Evolutionary conservation across 805 yeast genomes (phyloP).

Genomic region (Myxozyma udenii): DNA sequence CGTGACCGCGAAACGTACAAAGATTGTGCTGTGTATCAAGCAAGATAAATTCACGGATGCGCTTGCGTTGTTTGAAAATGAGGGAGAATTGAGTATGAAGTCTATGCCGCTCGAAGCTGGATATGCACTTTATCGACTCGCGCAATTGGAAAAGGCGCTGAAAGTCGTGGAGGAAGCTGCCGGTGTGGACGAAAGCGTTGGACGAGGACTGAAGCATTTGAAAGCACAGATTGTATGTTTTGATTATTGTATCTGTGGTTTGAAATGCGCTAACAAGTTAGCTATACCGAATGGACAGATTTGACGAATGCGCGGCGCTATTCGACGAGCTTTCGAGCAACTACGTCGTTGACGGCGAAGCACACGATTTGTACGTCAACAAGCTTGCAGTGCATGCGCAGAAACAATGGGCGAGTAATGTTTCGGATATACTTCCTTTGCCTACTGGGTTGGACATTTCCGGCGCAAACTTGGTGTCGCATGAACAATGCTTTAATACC

Average conservation of each 20-base stretch:
- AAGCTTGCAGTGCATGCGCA: slow-evolving; percentile 63
- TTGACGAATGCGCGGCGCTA: slow-evolving; percentile 44
- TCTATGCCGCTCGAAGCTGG: slow-evolving; percentile 46
- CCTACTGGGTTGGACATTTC: background rate
- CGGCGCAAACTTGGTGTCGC: slow-evolving; percentile 37
- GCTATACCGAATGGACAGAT: slow-evolving; percentile 49
- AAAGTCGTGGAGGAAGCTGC: slow-evolving; percentile 29
- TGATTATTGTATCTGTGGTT: background rate
- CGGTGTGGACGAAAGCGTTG: slow-evolving; percentile 17
- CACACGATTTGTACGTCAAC: slow-evolving; percentile 56
- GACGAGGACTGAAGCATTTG: slow-evolving; percentile 48
- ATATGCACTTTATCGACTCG: slow-evolving; percentile 59
- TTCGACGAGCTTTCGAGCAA: slow-evolving; percentile 43
- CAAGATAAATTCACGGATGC: slow-evolving; percentile 56
- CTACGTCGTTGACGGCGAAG: slow-evolving; percentile 41
- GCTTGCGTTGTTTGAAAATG: slow-evolving; percentile 38
- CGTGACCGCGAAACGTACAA: slow-evolving; percentile 39
- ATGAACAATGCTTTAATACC: slow-evolving; percentile 60
- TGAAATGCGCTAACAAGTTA: slow-evolving; percentile 1
- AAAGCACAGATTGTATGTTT: slow-evolving; percentile 47
- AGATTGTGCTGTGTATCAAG: slow-evolving; percentile 59
- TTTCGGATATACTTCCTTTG: too few relatives aligned
- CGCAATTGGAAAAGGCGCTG: slow-evolving; percentile 41
- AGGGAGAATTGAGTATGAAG: background rate
- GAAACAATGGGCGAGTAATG: slow-evolving; percentile 17